These are phyloP conservation scores for Ceratobasidium papillatum DNA, from an alignment of 1,284 basidiomycete genomes.

Conservation along the genomic window DNA sequence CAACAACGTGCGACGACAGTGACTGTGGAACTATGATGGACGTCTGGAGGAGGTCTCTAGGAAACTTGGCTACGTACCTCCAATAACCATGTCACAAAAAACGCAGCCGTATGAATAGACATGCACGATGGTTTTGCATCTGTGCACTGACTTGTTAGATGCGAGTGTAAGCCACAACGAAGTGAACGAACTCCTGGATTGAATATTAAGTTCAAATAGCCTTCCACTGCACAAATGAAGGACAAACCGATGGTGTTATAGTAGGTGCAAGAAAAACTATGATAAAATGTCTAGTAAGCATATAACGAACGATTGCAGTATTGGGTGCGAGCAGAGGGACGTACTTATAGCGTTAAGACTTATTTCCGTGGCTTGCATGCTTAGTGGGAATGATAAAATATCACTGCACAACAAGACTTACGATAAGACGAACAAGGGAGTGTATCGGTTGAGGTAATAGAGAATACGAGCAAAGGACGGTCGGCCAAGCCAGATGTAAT, in stretches of 20 bases:
- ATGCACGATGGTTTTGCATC: background rate
- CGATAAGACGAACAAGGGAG: background rate
- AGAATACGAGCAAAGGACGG: constrained; percentile 18
- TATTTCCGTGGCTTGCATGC: background rate
- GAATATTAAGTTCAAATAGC: too few species aligned
- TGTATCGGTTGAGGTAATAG: constrained; percentile 14
- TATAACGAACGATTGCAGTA: background rate
- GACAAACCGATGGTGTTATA: constrained; percentile 1
- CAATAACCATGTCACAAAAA: background rate
- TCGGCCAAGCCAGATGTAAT: constrained; percentile 3
- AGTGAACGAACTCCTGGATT: background rate
- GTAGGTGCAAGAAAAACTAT: constrained; percentile 7
- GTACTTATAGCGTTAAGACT: background rate
- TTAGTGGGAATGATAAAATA: background rate
- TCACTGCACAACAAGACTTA: background rate
- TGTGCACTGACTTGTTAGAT: background rate
- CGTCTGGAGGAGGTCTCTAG: background rate
- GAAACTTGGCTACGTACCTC: background rate
- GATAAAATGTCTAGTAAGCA: background rate
- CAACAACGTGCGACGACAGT: constrained; percentile 8
- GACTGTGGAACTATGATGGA: background rate
- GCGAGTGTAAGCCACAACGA: background rate
- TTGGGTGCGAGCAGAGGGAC: background rate
- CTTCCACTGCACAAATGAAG: background rate
- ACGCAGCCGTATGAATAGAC: background rate